These are phyloP conservation scores for Malassezia caprae DNA, from an alignment of 1,284 basidiomycete species.

Conservation along the genomic window DNA sequence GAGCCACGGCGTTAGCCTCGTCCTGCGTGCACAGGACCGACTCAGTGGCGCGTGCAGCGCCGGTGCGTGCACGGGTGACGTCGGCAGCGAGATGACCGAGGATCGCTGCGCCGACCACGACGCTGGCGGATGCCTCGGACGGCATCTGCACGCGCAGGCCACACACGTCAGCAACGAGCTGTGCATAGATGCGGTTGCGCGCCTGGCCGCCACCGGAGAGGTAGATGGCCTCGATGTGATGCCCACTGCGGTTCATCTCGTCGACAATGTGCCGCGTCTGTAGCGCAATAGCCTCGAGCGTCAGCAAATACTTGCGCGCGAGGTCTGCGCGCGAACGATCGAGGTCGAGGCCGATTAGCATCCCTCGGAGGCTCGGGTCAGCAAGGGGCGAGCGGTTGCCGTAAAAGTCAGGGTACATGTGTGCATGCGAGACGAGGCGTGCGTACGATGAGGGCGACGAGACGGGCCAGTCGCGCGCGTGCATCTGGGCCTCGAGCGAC, in stretches of 20 bases:
- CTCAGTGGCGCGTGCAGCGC: not conserved
- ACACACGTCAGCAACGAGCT: slow-evolving; percentile 74
- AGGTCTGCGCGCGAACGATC: slow-evolving; percentile 70
- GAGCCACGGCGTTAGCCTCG: slow-evolving; percentile 52
- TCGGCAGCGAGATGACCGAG: slow-evolving; percentile 77
- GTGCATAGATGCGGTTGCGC: slow-evolving; percentile 41
- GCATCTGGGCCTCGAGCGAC: slow-evolving; percentile 61
- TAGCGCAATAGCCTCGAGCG: slow-evolving; percentile 84
- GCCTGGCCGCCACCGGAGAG: slow-evolving; percentile 57
- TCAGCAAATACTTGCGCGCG: slow-evolving; percentile 78
- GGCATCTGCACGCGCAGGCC: slow-evolving; percentile 75
- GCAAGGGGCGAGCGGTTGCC: slow-evolving; percentile 87
- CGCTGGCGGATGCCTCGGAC: slow-evolving; percentile 62
- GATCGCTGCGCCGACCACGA: slow-evolving; percentile 87
- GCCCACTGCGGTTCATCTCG: slow-evolving; percentile 75
- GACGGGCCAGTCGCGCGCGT: slow-evolving; percentile 45
- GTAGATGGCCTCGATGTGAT: slow-evolving; percentile 74
- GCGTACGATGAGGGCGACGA: slow-evolving; percentile 52
- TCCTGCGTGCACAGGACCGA: slow-evolving; percentile 44
- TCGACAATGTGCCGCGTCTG: slow-evolving; percentile 93
- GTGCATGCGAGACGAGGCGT: slow-evolving; percentile 68
- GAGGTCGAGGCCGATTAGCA: slow-evolving; percentile 74
- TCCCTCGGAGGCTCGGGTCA: slow-evolving; percentile 82
- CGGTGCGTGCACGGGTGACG: slow-evolving; percentile 32
- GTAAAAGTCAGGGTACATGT: slow-evolving; percentile 84